phyloP scores from a whole-genome alignment of 805 yeast genomes.

The Alloascoidea africana region DNA sequence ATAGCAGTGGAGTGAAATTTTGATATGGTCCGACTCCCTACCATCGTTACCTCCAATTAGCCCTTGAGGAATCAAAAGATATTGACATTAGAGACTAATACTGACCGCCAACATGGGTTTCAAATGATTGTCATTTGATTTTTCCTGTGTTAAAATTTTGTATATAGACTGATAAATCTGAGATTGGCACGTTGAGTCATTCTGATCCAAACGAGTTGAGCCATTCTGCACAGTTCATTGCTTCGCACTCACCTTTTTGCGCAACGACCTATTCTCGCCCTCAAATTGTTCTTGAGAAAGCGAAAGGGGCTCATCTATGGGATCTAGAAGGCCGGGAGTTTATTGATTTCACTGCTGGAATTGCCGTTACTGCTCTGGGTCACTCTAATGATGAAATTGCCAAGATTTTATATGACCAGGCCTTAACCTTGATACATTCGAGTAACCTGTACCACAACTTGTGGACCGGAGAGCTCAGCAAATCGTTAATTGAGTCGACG shows the following conservation, averaged over 20 bases:
- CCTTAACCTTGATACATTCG: constrained; percentile 58
- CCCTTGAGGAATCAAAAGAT: no score
- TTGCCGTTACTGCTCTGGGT: constrained; percentile 93
- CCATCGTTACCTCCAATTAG: no score
- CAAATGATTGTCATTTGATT: no score
- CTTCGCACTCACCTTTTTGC: constrained; percentile 33
- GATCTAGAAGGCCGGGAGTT: constrained; percentile 69
- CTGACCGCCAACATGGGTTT: no score
- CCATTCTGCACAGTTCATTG: constrained; percentile 23
- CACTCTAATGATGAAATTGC: constrained; percentile 70
- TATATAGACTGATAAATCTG: no score
- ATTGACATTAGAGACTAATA: no score
- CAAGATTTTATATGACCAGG: constrained; percentile 57
- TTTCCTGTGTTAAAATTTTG: no score
- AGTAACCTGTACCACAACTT: constrained; percentile 78
- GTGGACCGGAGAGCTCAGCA: constrained; percentile 70
- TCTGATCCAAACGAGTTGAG: constrained; percentile 12
- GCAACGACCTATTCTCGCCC: constrained; percentile 79
- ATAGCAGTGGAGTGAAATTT: no score
- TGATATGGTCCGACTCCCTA: no score
- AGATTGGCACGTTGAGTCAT: no score
- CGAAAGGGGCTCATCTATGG: constrained; percentile 66
- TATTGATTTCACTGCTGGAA: constrained; percentile 89
- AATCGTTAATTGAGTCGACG: constrained; percentile 56
- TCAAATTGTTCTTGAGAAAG: constrained; percentile 59